Evolutionary conservation across 306 rosid genomes (phyloP), one percentile per base, ranked within the genome.

Genomic region (Erythrophleum fordii): DNA sequence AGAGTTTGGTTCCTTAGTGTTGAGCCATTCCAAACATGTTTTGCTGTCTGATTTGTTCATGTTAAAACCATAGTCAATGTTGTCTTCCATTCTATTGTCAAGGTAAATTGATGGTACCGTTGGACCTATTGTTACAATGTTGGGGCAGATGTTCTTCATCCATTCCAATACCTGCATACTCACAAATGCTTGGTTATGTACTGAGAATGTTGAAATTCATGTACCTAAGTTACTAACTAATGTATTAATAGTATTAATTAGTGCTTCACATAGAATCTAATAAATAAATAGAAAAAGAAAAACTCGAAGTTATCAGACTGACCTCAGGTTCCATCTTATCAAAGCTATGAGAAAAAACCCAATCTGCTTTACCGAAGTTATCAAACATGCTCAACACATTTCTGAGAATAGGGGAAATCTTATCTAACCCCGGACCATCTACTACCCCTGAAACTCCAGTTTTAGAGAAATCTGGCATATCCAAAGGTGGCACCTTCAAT

Each of bases 41-140:
- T 5, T 59, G 9, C 3, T 25, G 10, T 60, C 39, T 28, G 1
- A 2, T 6, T 28, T 28, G 20, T 60, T 60, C 67, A 60, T 60
- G 20, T 28, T 60, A 4, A 60, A 60, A 28, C 67, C 67, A 28
- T 60, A 60, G 37, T 60, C 67, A 12, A 0, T 14, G 67, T 28
- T 60, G 67, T 28, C 67, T 60, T 60, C 67, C 67, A 60, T 60
- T 60, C 39, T 60, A 4, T 28, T 60, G 18, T 60, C 67, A 10
- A 59, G 66, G 10, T 60, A 60, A 6, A 9, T 10, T 28, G 67
- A 60, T 28, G 67, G 41, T 6, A 60, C 39, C 1, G 7, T 29
- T 60, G 67, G 67, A 13, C 67, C n/a, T 60, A 60, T 6, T 28
- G 39, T 28, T 60, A n/a, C 67, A 7, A 28, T 60, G 67, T 8